Base-by-base conservation (phyloP, 768 basidiomycete genomes). In the Mrakia gelida region DNA sequence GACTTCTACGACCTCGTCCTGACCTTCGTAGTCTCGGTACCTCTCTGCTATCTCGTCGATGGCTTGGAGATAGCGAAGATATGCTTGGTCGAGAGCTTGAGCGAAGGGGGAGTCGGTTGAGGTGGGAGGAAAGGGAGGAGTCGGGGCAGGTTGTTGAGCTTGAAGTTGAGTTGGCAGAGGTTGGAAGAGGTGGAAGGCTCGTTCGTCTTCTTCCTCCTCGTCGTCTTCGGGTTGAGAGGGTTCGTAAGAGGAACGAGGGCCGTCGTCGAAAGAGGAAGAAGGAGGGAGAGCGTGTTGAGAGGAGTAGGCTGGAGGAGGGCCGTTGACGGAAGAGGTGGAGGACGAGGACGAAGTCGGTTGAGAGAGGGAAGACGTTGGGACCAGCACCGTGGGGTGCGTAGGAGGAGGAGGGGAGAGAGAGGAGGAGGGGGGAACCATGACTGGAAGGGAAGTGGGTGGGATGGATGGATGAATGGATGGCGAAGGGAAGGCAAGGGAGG, bases 41-140 rank as follows among this genome's bases (percentile, higher is more conserved):
- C 65, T 75, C 1, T 18, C 61, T 28, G 73, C 73, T 38, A 75
- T 75, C 6, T 59, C 62, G 41, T 75, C 73, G 7, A 75, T 41
- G 4, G 73, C 73, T n/a, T n/a, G 21, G 4, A 63, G 34, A 56
- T 75, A 75, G 2, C 73, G 59, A 6, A 43, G 4, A 43, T 75
- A 65, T 16, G 73, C 73, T 15, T 75, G 0, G 26, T 75, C 75
- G 15, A 75, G 65, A 0, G 30, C 61, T 49, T 68, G 62, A 9
- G 75, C 65, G 28, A 75, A 49, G 21, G 65, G 30, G 32, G 52
- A 52, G 59, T 13, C 26, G 59, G 26, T 7, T 9, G 59, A 23
- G 8, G 59, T 26, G 5, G 59, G 59, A 9, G 59, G 59, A 59
- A n/a, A 7, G 28, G 59, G 59, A 59, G 59, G 59, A 26, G 59